These are phyloP conservation scores for Mallotus repandus DNA, from an alignment of 441 rosid genomes.

Conservation along the genomic window DNA sequence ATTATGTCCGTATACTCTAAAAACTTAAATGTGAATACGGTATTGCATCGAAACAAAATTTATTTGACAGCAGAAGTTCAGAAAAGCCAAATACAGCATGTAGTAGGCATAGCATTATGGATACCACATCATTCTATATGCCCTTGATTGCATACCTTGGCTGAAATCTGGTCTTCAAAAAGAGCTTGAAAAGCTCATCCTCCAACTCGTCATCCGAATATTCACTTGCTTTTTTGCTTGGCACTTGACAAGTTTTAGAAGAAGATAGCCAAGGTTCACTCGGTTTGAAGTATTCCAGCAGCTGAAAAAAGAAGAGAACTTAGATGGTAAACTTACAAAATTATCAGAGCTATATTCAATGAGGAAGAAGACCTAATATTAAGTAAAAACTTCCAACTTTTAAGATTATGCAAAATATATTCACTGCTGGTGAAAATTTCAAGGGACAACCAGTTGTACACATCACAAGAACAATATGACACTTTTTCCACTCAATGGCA, in stretches of 20 bases:
- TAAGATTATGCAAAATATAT: no score
- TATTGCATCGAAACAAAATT: background rate
- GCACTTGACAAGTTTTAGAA: slow-evolving; percentile 27
- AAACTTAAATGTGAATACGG: background rate
- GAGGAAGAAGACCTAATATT: background rate
- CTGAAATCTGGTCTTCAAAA: slow-evolving; percentile 55
- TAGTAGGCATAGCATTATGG: background rate
- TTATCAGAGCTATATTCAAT: background rate
- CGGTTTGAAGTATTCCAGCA: slow-evolving; percentile 49
- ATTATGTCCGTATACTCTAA: background rate
- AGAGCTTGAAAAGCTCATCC: slow-evolving; percentile 54
- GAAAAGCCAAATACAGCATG: background rate
- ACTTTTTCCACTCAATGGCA: background rate
- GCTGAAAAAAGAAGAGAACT: slow-evolving; percentile 37
- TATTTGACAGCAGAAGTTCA: background rate
- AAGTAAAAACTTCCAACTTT: background rate
- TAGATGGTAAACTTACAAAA: slow-evolving; percentile 10
- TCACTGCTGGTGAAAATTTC: background rate
- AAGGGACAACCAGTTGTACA: no score
- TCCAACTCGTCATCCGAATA: slow-evolving; percentile 54
- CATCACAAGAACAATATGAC: no score
- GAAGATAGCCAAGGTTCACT: slow-evolving; percentile 56
- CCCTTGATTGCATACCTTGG: slow-evolving; percentile 45
- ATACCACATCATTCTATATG: slow-evolving; percentile 2
- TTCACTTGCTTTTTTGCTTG: slow-evolving; percentile 38